These are phyloP conservation scores for Backusella tarrabulga DNA, from an alignment of 192 early-diverging fungal genomes.

Conservation along the genomic window DNA sequence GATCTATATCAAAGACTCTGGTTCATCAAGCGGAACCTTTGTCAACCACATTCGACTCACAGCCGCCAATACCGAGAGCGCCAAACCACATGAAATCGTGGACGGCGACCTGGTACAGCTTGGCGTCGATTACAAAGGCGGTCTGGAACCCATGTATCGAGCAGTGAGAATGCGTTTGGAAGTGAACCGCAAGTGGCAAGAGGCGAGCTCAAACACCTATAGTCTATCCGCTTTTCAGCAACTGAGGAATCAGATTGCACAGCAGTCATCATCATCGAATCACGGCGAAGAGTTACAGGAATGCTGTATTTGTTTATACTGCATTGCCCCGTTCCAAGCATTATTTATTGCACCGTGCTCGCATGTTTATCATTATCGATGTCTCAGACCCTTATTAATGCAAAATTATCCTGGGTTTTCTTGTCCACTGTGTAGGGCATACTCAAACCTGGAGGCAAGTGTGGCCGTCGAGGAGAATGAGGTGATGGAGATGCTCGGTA, in stretches of 20 bases:
- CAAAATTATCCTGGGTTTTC: slow-evolving; percentile 67
- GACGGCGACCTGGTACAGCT: slow-evolving; percentile 86
- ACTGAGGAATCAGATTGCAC: not conserved
- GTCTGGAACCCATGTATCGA: slow-evolving; percentile 80
- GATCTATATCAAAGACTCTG: slow-evolving; percentile 84
- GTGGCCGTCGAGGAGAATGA: slow-evolving; percentile 47
- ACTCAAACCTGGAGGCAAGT: slow-evolving; percentile 78
- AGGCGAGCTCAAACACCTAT: slow-evolving; percentile 47
- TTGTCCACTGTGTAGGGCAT: slow-evolving; percentile 83
- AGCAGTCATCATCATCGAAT: not conserved
- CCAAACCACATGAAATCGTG: slow-evolving; percentile 62
- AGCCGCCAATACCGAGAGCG: slow-evolving; percentile 72
- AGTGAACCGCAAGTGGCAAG: slow-evolving; percentile 52
- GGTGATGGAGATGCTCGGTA: slow-evolving; percentile 22
- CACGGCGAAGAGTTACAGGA: slow-evolving; percentile 41
- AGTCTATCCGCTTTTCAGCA: slow-evolving; percentile 30
- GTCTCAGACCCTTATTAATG: slow-evolving; percentile 67
- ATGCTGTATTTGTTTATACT: slow-evolving; percentile 85
- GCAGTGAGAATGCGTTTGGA: slow-evolving; percentile 76
- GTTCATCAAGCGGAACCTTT: slow-evolving; percentile 88
- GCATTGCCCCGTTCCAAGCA: slow-evolving; percentile 77
- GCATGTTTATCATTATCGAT: slow-evolving; percentile 86
- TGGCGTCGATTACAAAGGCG: slow-evolving; percentile 89
- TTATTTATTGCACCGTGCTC: slow-evolving; percentile 86
- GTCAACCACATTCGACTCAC: slow-evolving; percentile 83